Percentiles rank a stretch among this genome's conserved stretches.
phyloP scores from a whole-genome alignment of 2,329 filamentous ascomycete genomes.

The Drechslerella coelobrocha region DNA sequence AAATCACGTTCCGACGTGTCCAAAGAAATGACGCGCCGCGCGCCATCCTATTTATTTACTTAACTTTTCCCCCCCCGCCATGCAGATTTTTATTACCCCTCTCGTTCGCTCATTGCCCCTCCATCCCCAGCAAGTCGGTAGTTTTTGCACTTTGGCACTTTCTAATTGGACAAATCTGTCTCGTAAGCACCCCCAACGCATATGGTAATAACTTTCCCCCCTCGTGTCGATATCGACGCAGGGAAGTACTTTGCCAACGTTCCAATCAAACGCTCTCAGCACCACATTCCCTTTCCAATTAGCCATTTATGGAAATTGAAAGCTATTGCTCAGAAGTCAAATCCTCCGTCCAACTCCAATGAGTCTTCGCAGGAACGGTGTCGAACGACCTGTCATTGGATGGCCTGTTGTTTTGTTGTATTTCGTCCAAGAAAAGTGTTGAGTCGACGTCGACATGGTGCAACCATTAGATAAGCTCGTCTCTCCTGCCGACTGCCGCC shows the following conservation, averaged over 20 bases:
- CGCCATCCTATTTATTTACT: slow-evolving; percentile 39
- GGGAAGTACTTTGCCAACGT: background rate
- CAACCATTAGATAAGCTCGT: background rate
- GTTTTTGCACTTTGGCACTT: background rate
- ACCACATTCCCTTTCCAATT: too few relatives aligned
- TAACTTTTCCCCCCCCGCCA: background rate
- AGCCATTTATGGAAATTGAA: too few relatives aligned
- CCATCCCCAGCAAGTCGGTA: slow-evolving; percentile 1
- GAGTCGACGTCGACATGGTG: slow-evolving; percentile 3
- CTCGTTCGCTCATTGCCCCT: slow-evolving; percentile 11
- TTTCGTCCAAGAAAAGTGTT: slow-evolving; percentile 30
- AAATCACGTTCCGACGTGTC: slow-evolving; percentile 48
- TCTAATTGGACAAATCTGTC: background rate
- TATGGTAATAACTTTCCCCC: background rate
- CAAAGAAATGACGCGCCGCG: slow-evolving; percentile 35
- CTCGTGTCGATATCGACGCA: background rate
- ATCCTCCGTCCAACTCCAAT: too few relatives aligned
- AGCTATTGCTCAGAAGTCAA: slow-evolving; percentile 47
- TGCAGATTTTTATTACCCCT: slow-evolving; percentile 13
- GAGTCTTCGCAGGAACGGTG: slow-evolving; percentile 17
- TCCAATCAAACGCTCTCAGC: background rate
- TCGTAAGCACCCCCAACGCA: too few relatives aligned
- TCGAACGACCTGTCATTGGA: too few relatives aligned
- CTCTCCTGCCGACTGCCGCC: background rate
- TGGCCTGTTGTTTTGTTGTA: too few relatives aligned